Evolutionary conservation across 2,329 filamentous ascomycete genomes (phyloP), one percentile per base, ranked within the genome.

Genomic region (Colletotrichum sp.): DNA sequence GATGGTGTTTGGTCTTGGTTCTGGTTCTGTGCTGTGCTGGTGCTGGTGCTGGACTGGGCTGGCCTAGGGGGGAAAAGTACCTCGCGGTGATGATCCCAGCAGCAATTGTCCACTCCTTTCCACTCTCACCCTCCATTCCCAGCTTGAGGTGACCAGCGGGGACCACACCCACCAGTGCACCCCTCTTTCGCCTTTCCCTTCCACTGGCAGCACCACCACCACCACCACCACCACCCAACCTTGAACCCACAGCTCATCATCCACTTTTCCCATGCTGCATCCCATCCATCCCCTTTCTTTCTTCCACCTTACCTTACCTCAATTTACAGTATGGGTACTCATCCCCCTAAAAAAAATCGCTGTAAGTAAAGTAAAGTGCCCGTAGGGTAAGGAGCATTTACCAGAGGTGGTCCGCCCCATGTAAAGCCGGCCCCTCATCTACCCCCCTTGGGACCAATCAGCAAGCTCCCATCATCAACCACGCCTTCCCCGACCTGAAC

Each of bases 401-500:
- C 58, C 36, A 43, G 28, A 69, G 26, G 48, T 66, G 70, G 43
- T 43, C 64, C 60, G 65, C 66, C 70, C 69, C 71, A 56, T 72
- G 48, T 58, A 48, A 56, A 52, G 38, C 28, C 61, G 24, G 38
- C 58, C 18, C 66, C 48, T 36, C 66, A 52, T 12, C 18, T 58
- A 48, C 48, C 32, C 34, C 60, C 60, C 30, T 65, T 30, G 15
- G 28, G 28, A 30, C 75, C 75, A 76, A 76, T 76, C 71, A 76
- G 43, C 30, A 65, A 75, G 71, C 75, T 75, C 58, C 62, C 30
- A 71, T 76, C 64, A 28, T 62, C 18, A 15, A 70, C 64, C 36
- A 76, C 52, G 56, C 74, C 32, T 73, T 70, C 70, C 70, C 55
- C 60, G 26, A 72, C 55, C 58, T 70, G 38, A 66, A 56, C 73